Evolutionary conservation across 495 filamentous ascomycete genomes (phyloP), one percentile per base, ranked within the genome.

Genomic region (Gamarada debralockiae): DNA sequence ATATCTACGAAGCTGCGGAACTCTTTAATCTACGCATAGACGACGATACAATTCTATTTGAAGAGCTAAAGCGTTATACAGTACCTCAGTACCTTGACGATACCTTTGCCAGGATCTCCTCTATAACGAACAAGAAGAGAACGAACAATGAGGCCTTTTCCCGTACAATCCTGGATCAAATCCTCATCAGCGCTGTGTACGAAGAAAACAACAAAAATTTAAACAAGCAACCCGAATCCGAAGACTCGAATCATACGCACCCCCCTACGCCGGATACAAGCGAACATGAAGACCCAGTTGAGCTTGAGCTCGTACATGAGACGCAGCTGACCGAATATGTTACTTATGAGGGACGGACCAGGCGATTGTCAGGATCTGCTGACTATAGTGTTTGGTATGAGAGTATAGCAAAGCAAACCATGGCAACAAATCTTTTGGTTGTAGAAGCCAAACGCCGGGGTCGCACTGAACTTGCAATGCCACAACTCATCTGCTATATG

Each of bases 311-410:
- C 10, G 27, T 51, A 0, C 52, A 55, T 46, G 31, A 51, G 33
- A 55, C 34, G 25, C 33, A 15, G 2, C 21, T 55, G 15, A n/a
- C 29, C 27, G 27, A 29, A 29, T 15, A 24, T 13, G 52, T 55
- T 38, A 51, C 24, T 27, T 33, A 50, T 31, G 2, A 27, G 14
- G 52, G 52, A 42, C 33, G 52, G 22, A 29, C 46, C 45, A 55
- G 29, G 52, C 46, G 53, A 34, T 34, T 51, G 5, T 21, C 44
- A n/a, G 48, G 33, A 50, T 50, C 20, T 50, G 48, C 49, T 36
- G 53, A 56, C 39, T 53, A 56, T 41, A 56, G 31, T 14, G 15
- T 56, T 27, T 53, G 53, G 53, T 46, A 56, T 33, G 53, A 56
- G 7, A 34, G 14, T 14, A 7, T 14, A 34, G 29, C 7, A n/a